phyloP scores from a whole-genome alignment of 2,329 filamentous ascomycete species.

The Alternaria tenuissima region DNA sequence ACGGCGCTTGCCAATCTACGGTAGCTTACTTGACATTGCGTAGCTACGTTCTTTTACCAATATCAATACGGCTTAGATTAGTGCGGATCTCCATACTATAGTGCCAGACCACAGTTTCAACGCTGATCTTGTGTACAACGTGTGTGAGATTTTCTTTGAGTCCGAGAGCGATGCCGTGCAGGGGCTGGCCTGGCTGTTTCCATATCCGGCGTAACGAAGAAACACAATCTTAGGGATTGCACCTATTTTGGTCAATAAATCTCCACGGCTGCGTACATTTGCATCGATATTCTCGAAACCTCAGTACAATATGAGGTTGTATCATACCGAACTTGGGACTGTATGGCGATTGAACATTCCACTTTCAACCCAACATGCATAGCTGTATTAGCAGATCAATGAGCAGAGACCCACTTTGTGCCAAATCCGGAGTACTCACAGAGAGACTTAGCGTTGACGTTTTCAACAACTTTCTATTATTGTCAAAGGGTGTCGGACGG shows the following conservation, averaged over 20 bases:
- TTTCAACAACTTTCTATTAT: neutral
- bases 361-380: neutral
- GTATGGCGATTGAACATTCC: neutral
- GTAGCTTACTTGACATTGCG: neutral
- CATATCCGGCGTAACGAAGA: neutral
- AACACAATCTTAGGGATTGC: neutral
- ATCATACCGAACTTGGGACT: neutral
- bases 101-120: neutral
- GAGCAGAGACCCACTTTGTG: slow-evolving; percentile 1
- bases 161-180: neutral
- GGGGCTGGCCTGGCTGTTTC: neutral
- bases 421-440: neutral
- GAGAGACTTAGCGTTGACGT: neutral
- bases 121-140: neutral
- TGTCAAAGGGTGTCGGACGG: neutral
- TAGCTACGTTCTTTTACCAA: neutral
- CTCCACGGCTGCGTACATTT: neutral
- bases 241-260: neutral
- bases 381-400: neutral
- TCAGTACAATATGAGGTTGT: neutral
- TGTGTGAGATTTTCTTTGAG: neutral
- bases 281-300: neutral
- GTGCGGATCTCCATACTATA: neutral
- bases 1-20: neutral
- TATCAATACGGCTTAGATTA: neutral